Conservation (phyloP, 1,139 yeast genomes). For the Hemisphaericaspora xylofermentans region DNA sequence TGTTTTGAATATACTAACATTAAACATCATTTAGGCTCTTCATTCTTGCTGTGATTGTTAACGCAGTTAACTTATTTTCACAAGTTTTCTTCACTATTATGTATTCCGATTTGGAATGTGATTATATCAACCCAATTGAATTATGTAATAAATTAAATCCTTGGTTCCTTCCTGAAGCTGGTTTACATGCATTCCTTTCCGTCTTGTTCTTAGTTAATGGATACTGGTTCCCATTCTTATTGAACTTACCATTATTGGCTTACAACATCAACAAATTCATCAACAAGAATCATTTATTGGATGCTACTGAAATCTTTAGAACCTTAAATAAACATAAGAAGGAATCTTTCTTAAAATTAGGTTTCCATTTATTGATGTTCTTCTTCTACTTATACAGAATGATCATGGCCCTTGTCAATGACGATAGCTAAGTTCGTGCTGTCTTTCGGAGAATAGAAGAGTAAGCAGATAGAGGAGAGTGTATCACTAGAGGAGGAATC, state of each 20-base stretch:
- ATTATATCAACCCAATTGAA: conserved; percentile 95
- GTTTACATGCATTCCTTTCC: conserved; percentile 73
- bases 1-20: not conserved
- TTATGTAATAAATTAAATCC: conserved; percentile 90
- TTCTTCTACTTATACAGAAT: conserved; percentile 94
- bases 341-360: conserved; percentile 87
- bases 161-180: conserved; percentile 90
- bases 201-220: conserved; percentile 79
- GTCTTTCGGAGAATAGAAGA: not conserved
- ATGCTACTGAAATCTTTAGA: conserved; percentile 97
- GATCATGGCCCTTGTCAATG: conserved; percentile 91
- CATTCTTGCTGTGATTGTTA: conserved; percentile 79
- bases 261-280: conserved; percentile 73
- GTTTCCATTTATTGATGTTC: conserved; percentile 87
- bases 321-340: conserved; percentile 90
- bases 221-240: conserved; percentile 85
- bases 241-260: conserved; percentile 84
- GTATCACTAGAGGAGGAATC: not conserved
- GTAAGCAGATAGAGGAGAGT: not conserved
- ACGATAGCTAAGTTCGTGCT: conserved; percentile 32
- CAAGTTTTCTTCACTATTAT: conserved; percentile 92
- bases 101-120: conserved; percentile 93
- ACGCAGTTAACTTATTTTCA: conserved; percentile 82
- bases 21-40: conserved; percentile 51
- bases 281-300: conserved; percentile 82